Evolutionary conservation across 225 moss, liverwort and hornwort genomes (phyloP), one percentile per base, ranked within the genome.

Genomic region (Bryoerythrophyllum caledonicum): DNA sequence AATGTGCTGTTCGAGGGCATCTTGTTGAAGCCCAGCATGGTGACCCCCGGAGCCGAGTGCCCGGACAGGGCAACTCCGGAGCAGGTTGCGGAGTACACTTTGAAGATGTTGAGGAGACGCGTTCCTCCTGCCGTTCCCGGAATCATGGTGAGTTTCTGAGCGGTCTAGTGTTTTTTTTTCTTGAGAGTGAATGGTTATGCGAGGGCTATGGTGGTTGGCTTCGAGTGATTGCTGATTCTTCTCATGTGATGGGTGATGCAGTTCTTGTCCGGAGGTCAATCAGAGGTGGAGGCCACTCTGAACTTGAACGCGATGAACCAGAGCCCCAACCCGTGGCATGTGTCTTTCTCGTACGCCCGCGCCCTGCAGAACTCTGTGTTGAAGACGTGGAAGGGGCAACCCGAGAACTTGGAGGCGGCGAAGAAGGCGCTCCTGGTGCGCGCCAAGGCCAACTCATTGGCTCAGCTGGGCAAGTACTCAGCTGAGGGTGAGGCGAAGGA

Each of bases 21-120:
- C 51, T 68, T 89, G 67, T 67, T 89, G 88, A 89, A 89, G 79
- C 88, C 88, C 7, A 89, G 88, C 74, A 89, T 89, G 88, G 88
- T 89, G 40, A 89, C 88, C 14, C 88, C 88, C 37, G 88, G 88
- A 73, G 88, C 88, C 8, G 86, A 83, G 66, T 83, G 85, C 71
- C 76, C 83, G 7, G 83, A 83, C 12, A 83, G 78, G 79, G 85
- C 88, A 41, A 83, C 88, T 61, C 88, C 88, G 70, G 88, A 89
- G 79, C 75, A 89, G 74, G 86, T 89, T 55, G 86, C 88, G 15
- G 86, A 86, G 16, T 89, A 84, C 81, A 86, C 88, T 24, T 74
- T 89, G 75, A 89, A 83, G 46, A 81, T 89, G 81, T 79, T 89
- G 70, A 86, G 6, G 71, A 83, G 88, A 60, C 74, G 86, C 54